Conservation (phyloP, 805 yeast species). For the Wickerhamomyces bisporus region DNA sequence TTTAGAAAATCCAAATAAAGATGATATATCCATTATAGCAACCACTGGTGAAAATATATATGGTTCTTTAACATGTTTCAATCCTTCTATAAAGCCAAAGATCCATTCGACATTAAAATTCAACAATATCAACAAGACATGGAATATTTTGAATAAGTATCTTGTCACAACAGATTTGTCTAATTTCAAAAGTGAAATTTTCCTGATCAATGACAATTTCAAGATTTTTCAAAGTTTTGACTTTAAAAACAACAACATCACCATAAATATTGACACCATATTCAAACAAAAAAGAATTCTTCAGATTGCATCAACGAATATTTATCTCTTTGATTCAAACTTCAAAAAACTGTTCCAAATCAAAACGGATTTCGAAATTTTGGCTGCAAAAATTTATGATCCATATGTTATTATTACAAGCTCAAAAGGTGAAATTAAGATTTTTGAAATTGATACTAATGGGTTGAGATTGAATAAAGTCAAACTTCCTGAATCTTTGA, state of each 20-base stretch:
- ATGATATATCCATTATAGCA: slow-evolving; percentile 63
- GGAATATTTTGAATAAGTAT: slow-evolving; percentile 64
- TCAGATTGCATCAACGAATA: slow-evolving; percentile 66
- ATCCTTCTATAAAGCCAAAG: slow-evolving; percentile 63
- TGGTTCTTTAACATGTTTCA: slow-evolving; percentile 54
- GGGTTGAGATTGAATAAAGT: slow-evolving; percentile 32
- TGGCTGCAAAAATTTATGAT: slow-evolving; percentile 57
- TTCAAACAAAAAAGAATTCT: slow-evolving; percentile 52
- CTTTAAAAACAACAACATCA: slow-evolving; percentile 57
- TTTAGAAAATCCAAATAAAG: slow-evolving; percentile 59
- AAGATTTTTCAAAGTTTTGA: slow-evolving; percentile 55
- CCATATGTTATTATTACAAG: slow-evolving; percentile 60
- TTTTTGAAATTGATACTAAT: slow-evolving; percentile 40
- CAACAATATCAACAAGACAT: slow-evolving; percentile 65
- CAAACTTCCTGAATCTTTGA: slow-evolving; percentile 30
- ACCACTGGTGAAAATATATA: slow-evolving; percentile 59
- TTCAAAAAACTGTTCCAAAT: slow-evolving; percentile 50
- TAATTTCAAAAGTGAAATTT: slow-evolving; percentile 62
- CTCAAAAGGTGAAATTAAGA: slow-evolving; percentile 65
- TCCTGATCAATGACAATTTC: slow-evolving; percentile 57
- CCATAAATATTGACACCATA: slow-evolving; percentile 63
- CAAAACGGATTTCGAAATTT: slow-evolving; percentile 54
- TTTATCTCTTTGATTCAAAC: slow-evolving; percentile 56
- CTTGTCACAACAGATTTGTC: slow-evolving; percentile 67
- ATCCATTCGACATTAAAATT: slow-evolving; percentile 66